Conservation (phyloP, 73 alveolate genomes). For the Durusdinium trenchii region DNA sequence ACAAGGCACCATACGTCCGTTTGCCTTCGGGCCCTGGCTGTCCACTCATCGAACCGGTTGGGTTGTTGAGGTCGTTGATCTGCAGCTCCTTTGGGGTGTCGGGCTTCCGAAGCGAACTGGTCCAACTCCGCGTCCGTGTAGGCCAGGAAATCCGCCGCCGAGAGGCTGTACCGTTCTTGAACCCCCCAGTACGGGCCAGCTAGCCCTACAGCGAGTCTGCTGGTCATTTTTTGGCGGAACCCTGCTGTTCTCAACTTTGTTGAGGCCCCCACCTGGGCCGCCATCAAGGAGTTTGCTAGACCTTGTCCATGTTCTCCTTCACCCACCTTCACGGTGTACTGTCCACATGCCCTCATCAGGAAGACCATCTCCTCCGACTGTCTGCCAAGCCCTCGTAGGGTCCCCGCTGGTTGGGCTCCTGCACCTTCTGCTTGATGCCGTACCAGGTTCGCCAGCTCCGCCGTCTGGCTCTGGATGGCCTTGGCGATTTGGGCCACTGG, state of each 20-base stretch:
- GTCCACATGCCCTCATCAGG: conserved; percentile 34
- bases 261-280: conserved; percentile 1
- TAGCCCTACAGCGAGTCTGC: conserved; percentile 28
- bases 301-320: conserved; percentile 61
- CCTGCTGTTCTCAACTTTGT: background rate
- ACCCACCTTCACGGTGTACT: conserved; percentile 12
- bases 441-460: conserved; percentile 29
- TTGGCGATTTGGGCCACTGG: conserved; percentile 24
- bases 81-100: background rate
- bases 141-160: background rate
- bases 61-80: background rate
- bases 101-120: background rate
- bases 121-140: conserved; percentile 56
- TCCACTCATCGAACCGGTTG: background rate
- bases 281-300: background rate
- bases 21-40: background rate
- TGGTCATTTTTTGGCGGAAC: background rate
- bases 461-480: conserved; percentile 22
- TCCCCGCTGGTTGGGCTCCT: background rate
- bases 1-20: conserved; percentile 31
- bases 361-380: conserved; percentile 34
- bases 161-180: background rate
- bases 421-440: background rate
- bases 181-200: conserved; percentile 52
- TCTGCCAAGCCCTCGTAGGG: background rate